A percentile compares a stretch with the other conserved stretches of the same genome.
Evolutionary conservation across 495 filamentous ascomycete species (phyloP).

Genomic region (Trichocladium antarcticum): DNA sequence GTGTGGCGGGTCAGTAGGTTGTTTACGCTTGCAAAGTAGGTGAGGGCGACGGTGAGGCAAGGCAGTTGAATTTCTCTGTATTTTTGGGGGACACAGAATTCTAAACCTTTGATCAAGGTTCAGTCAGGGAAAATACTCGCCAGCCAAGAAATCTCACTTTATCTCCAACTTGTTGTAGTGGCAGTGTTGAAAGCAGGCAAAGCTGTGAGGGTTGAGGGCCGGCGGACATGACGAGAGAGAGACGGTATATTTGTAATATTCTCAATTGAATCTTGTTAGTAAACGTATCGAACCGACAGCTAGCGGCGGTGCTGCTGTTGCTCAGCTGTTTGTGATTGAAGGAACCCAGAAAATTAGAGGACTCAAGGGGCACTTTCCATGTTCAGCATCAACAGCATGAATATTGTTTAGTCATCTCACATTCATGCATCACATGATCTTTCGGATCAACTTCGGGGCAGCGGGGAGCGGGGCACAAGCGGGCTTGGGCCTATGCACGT

Average conservation of each 20-base stretch:
- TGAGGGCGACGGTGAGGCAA: too few relatives aligned
- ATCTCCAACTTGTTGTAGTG: conserved; percentile 41
- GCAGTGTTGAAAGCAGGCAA: conserved; percentile 56
- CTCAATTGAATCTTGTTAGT: not conserved
- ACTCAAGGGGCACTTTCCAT: too few relatives aligned
- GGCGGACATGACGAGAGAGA: conserved; percentile 35
- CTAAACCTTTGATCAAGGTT: not conserved
- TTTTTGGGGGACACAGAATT: too few relatives aligned
- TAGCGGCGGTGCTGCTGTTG: too few relatives aligned
- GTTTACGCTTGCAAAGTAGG: too few relatives aligned
- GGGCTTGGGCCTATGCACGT: not conserved
- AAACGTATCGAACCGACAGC: not conserved
- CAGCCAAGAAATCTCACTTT: conserved; percentile 92
- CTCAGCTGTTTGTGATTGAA: too few relatives aligned
- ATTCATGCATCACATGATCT: not conserved
- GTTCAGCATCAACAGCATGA: not conserved
- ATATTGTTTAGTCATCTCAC: not conserved
- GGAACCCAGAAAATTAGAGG: too few relatives aligned
- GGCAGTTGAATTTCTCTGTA: too few relatives aligned
- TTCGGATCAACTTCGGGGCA: not conserved
- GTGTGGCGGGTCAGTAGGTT: conserved; percentile 8
- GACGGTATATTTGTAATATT: not conserved
- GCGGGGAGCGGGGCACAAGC: too few relatives aligned
- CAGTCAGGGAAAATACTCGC: conserved; percentile 39
- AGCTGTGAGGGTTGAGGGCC: conserved; percentile 54